Conservation (phyloP, 1,284 basidiomycete genomes). For the Moesziomyces antarcticus region DNA sequence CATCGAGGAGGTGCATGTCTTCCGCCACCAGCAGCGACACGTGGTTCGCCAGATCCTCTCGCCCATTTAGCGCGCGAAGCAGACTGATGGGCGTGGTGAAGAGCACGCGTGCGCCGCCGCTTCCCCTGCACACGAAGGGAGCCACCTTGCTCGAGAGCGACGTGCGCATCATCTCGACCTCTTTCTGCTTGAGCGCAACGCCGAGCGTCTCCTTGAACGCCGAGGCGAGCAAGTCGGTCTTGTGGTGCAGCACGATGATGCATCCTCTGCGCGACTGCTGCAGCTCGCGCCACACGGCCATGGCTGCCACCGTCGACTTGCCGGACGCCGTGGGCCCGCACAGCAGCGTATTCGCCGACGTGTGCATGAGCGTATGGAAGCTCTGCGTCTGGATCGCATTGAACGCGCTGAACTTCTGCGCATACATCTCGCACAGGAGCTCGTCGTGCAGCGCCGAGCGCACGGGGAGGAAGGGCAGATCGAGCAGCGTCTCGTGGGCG, state of each 20-base stretch:
- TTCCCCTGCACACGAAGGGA: slow-evolving; percentile 17
- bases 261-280: slow-evolving; percentile 13
- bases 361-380: slow-evolving; percentile 84
- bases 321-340: slow-evolving; percentile 85
- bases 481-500: slow-evolving; percentile 77
- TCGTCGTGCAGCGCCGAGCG: slow-evolving; percentile 69
- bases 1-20: slow-evolving; percentile 84
- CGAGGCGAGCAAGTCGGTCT: slow-evolving; percentile 21
- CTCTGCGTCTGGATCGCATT: slow-evolving; percentile 91
- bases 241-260: slow-evolving; percentile 20
- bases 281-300: slow-evolving; percentile 36
- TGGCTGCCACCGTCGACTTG: slow-evolving; percentile 77
- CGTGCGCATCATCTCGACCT: slow-evolving; percentile 25
- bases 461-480: slow-evolving; percentile 82
- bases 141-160: slow-evolving; percentile 24
- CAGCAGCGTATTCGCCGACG: slow-evolving; percentile 78
- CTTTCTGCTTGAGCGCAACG: slow-evolving; percentile 29
- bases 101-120: slow-evolving; percentile 50
- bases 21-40: slow-evolving; percentile 79
- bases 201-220: slow-evolving; percentile 16
- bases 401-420: slow-evolving; percentile 72
- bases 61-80: slow-evolving; percentile 53
- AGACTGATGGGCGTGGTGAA: slow-evolving; percentile 68
- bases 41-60: slow-evolving; percentile 14
- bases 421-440: slow-evolving; percentile 56